Evolutionary conservation across 805 yeast genomes (phyloP), one percentile per base, ranked within the genome.

Genomic region (Saccharomycopsis synnaedendra): DNA sequence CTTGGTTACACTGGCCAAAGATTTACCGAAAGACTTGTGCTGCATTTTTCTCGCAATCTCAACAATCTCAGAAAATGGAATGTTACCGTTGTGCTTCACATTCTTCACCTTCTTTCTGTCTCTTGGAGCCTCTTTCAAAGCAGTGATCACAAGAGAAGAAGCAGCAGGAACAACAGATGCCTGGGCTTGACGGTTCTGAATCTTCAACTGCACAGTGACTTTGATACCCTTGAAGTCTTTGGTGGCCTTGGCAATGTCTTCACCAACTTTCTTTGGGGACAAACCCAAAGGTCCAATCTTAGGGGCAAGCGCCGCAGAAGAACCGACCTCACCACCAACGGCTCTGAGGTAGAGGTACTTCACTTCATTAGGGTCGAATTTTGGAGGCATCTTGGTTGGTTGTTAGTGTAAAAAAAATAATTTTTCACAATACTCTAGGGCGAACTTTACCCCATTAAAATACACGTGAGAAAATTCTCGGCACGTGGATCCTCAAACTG

Each of bases 51-150:
- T 89, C 65, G 98, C 97, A 68, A 93, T 85, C 71, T 88, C 96
- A 72, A 78, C 78, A 75, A 93, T 85, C 76, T 90, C 96, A 66
- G 88, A 95, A 66, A 93, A 79, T 66, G 96, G 87, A 67, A 93
- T 80, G 90, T 90, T 93, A 79, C 98, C 98, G 71, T 81, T 82
- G 86, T 93, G 98, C 82, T 89, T 88, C 74, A 93, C 85, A 79
- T 93, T 90, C 93, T 93, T 93, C 71, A 93, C 97, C 95, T 93
- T 93, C 94, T 93, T 93, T 80, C 96, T 84, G 83, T 93, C 98
- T 85, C 98, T 90, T 70, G 96, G 96, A 63, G 98, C 88, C 81
- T 93, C 98, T 82, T 93, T 93, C 70, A 93, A 81, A 63, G 98
- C 98, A 70, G 96, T 87, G 75, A 93, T 93, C 70, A 93, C 96